Evolutionary conservation across 352 stramenopile genomes (phyloP).

Genomic region (Phytophthora sojae): DNA sequence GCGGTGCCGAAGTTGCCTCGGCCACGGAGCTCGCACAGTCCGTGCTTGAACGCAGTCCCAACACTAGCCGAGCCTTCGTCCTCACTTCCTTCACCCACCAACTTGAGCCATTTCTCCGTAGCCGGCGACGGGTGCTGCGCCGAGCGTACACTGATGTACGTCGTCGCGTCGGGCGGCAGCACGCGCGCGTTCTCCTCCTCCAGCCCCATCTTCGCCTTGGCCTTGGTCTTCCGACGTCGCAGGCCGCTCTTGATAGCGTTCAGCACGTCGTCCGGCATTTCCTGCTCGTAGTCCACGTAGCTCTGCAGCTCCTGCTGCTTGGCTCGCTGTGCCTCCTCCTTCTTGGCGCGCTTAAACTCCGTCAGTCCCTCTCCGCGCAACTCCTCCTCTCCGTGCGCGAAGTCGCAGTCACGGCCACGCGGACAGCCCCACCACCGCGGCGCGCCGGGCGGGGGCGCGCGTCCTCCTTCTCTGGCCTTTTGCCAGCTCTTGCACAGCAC

Average conservation of each 20-base stretch:
- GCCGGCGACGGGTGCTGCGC: conserved; percentile 25
- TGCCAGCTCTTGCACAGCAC: conserved; percentile 78
- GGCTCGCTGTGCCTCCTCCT: conserved; percentile 51
- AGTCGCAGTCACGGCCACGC: conserved; percentile 81
- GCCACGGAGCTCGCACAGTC: conserved; percentile 78
- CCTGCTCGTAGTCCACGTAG: conserved; percentile 82
- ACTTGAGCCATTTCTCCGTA: conserved; percentile 46
- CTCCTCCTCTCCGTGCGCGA: conserved; percentile 86
- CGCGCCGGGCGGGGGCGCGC: conserved; percentile 48
- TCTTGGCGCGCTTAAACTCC: conserved; percentile 78
- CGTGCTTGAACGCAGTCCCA: conserved; percentile 62
- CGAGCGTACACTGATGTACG: conserved; percentile 41
- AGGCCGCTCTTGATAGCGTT: conserved; percentile 76
- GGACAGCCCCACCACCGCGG: conserved; percentile 87
- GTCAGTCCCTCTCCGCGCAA: conserved; percentile 69
- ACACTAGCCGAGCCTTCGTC: conserved; percentile 32
- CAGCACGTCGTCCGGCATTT: conserved; percentile 68
- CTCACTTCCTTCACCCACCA: conserved; percentile 49
- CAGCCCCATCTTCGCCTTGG: conserved; percentile 27
- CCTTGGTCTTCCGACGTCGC: conserved; percentile 51
- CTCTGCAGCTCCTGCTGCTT: conserved; percentile 73
- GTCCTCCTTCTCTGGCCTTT: conserved; percentile 60
- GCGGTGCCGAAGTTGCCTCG: conserved; percentile 83
- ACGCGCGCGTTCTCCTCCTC: conserved; percentile 24
- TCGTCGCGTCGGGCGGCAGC: conserved; percentile 42